Percentiles rank a stretch among this genome's conserved stretches.
phyloP scores from a whole-genome alignment of 352 stramenopile species.

The Phytophthora pluvialis region DNA sequence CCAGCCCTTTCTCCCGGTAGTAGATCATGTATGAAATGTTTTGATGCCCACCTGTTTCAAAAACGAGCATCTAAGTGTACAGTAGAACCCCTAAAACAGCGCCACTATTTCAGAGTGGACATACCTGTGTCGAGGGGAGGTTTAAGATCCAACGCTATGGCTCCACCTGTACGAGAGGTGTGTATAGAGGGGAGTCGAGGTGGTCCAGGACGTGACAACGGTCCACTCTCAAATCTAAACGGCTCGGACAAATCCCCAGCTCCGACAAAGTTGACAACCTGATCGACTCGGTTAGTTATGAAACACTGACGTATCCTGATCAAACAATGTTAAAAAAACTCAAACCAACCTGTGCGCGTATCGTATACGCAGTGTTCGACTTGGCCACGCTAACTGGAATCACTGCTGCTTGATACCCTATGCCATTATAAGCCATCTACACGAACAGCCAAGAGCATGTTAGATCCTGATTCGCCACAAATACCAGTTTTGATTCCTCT shows the following conservation, averaged over 20 bases:
- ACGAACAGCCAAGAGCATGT: slow-evolving; percentile 5
- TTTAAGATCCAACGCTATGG: slow-evolving; percentile 40
- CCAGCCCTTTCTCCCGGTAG: slow-evolving; percentile 24
- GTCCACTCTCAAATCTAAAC: slow-evolving; percentile 39
- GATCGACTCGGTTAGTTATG: not conserved
- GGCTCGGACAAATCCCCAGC: slow-evolving; percentile 34
- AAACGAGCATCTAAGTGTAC: not conserved
- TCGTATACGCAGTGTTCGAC: slow-evolving; percentile 41
- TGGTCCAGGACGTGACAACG: slow-evolving; percentile 47
- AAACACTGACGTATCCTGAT: not conserved
- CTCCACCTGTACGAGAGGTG: slow-evolving; percentile 40
- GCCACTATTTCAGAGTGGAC: not conserved
- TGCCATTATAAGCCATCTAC: slow-evolving; percentile 42
- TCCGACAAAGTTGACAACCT: slow-evolving; percentile 57
- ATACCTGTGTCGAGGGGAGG: slow-evolving; percentile 54
- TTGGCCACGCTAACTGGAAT: slow-evolving; percentile 47
- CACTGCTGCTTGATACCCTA: slow-evolving; percentile 18
- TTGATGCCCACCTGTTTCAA: slow-evolving; percentile 36
- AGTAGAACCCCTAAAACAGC: no score
- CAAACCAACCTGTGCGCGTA: slow-evolving; percentile 47
- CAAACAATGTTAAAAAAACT: not conserved
- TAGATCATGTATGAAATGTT: slow-evolving; percentile 49
- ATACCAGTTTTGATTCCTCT: not conserved
- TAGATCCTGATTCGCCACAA: not conserved
- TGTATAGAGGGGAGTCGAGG: slow-evolving; percentile 35